Conservation (phyloP, 805 yeast species). For the Candida caryicola region DNA sequence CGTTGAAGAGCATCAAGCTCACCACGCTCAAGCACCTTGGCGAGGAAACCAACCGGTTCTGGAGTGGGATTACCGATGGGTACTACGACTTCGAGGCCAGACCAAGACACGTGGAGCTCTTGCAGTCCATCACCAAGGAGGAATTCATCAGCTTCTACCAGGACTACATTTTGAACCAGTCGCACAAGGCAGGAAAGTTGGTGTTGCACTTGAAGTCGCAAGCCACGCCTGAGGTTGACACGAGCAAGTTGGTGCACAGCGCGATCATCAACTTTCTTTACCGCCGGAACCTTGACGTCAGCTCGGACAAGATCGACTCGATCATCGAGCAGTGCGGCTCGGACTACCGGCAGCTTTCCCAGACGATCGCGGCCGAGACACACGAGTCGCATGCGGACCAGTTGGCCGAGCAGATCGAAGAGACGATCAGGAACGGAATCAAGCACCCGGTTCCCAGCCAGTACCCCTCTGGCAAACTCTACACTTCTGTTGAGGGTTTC, state of each 20-base stretch:
- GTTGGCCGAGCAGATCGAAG: slow-evolving; percentile 10
- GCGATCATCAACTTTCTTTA: slow-evolving; percentile 27
- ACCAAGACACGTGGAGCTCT: slow-evolving; percentile 53
- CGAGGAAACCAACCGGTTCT: slow-evolving; percentile 69
- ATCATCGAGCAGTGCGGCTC: slow-evolving; percentile 11
- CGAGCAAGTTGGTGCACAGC: slow-evolving; percentile 20
- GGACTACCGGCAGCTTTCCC: slow-evolving; percentile 7
- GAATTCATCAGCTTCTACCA: slow-evolving; percentile 59
- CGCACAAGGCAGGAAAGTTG: slow-evolving; percentile 17
- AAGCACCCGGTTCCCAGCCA: slow-evolving; percentile 30
- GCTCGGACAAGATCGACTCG: slow-evolving; percentile 24
- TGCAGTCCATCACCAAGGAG: slow-evolving; percentile 51
- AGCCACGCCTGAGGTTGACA: slow-evolving; percentile 16
- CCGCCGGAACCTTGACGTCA: slow-evolving; percentile 19
- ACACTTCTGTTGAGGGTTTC: slow-evolving; percentile 51
- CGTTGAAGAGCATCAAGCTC: slow-evolving; percentile 61
- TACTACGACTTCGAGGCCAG: slow-evolving; percentile 70
- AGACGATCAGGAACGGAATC: slow-evolving; percentile 16
- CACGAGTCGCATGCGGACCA: slow-evolving; percentile 23
- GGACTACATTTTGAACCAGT: slow-evolving; percentile 30
- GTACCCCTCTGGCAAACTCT: slow-evolving; percentile 49
- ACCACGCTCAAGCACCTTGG: slow-evolving; percentile 73
- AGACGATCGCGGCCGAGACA: slow-evolving; percentile 16
- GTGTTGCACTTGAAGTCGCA: slow-evolving; percentile 55
- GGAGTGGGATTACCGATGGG: slow-evolving; percentile 70